Evolutionary conservation across 495 filamentous ascomycete species (phyloP).

Genomic region (Poronia punctata): DNA sequence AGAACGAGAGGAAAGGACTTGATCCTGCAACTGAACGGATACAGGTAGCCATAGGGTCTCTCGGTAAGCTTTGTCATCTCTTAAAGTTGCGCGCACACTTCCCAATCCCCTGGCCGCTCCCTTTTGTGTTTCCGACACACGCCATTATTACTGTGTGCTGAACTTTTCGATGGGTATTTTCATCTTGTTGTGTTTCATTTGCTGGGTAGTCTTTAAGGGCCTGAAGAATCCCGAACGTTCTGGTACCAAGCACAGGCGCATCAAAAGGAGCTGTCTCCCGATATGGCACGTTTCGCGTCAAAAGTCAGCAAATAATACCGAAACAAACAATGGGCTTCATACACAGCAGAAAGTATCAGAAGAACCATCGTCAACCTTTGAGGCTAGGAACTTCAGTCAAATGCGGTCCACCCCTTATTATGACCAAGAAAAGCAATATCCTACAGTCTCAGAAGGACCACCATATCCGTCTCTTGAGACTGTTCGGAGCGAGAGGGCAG

Average conservation of each 20-base stretch:
- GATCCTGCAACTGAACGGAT: constrained; percentile 34
- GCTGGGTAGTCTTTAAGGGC: constrained; percentile 31
- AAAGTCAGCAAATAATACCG: neutral
- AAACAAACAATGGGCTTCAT: constrained; percentile 1
- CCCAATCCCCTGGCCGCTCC: too few species aligned
- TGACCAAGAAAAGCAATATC: constrained; percentile 19
- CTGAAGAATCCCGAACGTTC: constrained; percentile 27
- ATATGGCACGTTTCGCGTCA: neutral
- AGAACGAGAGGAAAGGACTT: constrained; percentile 18
- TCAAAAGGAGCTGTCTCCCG: constrained; percentile 6
- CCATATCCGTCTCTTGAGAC: constrained; percentile 3
- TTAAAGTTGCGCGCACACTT: too few species aligned
- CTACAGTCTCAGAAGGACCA: constrained; percentile 5
- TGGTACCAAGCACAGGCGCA: constrained; percentile 4
- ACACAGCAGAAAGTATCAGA: constrained; percentile 12
- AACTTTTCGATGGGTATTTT: constrained; percentile 27
- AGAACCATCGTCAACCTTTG: constrained; percentile 29
- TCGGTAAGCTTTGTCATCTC: constrained; percentile 36
- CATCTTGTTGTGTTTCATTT: constrained; percentile 33
- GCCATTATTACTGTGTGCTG: too few species aligned
- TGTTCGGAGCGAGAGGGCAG: neutral
- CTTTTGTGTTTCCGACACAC: too few species aligned
- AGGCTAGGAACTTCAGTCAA: constrained; percentile 22
- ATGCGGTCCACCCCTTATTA: constrained; percentile 21
- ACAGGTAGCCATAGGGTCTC: constrained; percentile 42